These are phyloP conservation scores for Globisporangium cederbergense DNA, from an alignment of 352 stramenopile species.

Conservation along the genomic window DNA sequence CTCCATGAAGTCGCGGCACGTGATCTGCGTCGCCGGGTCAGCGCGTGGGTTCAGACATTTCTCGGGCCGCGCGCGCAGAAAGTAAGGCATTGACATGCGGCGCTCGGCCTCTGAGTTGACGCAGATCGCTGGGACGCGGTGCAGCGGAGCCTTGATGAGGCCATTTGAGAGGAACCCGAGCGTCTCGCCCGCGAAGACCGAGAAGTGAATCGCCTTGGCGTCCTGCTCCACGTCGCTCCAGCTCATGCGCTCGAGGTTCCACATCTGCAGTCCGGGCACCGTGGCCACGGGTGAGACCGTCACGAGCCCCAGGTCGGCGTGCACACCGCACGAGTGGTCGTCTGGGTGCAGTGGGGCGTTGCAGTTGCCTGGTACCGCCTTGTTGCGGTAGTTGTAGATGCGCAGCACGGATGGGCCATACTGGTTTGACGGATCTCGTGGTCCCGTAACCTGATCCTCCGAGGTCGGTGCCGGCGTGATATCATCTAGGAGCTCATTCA, in stretches of 20 bases:
- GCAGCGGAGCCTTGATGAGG: conserved; percentile 61
- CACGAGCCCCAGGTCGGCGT: conserved; percentile 76
- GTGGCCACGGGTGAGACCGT: conserved; percentile 77
- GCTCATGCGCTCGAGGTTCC: conserved; percentile 81
- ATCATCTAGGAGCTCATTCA: conserved; percentile 69
- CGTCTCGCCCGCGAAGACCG: conserved; percentile 78
- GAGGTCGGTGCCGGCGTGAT: conserved; percentile 26
- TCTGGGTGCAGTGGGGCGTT: conserved; percentile 36
- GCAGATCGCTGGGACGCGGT: conserved; percentile 71
- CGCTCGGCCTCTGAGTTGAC: conserved; percentile 53
- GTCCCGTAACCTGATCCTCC: conserved; percentile 21
- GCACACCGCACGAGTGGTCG: conserved; percentile 68
- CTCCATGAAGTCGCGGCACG: conserved; percentile 82
- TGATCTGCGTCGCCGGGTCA: conserved; percentile 34
- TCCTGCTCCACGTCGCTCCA: conserved; percentile 77
- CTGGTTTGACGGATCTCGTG: conserved; percentile 49
- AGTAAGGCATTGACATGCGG: conserved; percentile 87
- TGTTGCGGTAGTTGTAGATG: conserved; percentile 86
- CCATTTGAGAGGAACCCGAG: conserved; percentile 73
- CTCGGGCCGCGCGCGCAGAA: conserved; percentile 55
- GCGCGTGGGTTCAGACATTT: conserved; percentile 57
- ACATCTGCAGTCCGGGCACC: conserved; percentile 78
- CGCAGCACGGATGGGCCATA: conserved; percentile 81
- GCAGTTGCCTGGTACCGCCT: conserved; percentile 19
- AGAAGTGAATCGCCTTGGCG: conserved; percentile 59